Evolutionary conservation across 495 filamentous ascomycete species (phyloP).

Genomic region (Daldinia bambusicola): DNA sequence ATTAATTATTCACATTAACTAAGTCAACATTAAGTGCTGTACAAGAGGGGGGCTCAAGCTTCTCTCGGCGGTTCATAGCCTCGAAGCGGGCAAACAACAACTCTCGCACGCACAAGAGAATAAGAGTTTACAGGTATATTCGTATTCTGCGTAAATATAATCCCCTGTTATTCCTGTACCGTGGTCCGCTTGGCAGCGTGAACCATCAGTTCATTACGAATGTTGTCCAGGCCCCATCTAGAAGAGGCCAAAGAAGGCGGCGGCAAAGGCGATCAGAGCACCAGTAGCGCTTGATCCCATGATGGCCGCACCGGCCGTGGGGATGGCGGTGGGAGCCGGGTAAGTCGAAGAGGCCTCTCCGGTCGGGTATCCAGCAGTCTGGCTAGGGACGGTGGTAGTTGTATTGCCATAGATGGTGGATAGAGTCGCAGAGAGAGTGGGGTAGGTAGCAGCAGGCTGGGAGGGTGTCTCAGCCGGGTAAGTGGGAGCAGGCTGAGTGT

Average conservation of each 20-base stretch:
- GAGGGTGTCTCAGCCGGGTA: conserved; percentile 31
- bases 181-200: not conserved
- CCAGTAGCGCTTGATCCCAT: conserved; percentile 39
- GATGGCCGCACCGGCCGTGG: conserved; percentile 39
- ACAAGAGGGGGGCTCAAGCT: not conserved
- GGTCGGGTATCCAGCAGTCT: conserved; percentile 28
- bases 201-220: conserved; percentile 2
- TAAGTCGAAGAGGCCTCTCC: conserved; percentile 15
- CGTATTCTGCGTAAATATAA: conserved; percentile 20
- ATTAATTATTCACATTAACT: conserved; percentile 31
- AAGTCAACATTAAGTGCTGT: conserved; percentile 28
- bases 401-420: conserved; percentile 21
- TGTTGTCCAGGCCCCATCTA: conserved; percentile 16
- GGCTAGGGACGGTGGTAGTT: conserved; percentile 11
- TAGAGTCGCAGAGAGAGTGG: conserved; percentile 10
- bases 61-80: conserved; percentile 3
- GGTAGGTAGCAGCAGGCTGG: conserved; percentile 16
- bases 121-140: conserved; percentile 17
- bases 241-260: conserved; percentile 43
- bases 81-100: not conserved
- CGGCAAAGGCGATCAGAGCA: conserved; percentile 36
- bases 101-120: conserved; percentile 11
- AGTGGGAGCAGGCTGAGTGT: conserved; percentile 20
- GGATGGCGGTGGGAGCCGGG: conserved; percentile 28
- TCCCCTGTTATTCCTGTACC: conserved; percentile 5